Evolutionary conservation across 129 eudicot species (phyloP).

Genomic region (Tanacetum coccineum): DNA sequence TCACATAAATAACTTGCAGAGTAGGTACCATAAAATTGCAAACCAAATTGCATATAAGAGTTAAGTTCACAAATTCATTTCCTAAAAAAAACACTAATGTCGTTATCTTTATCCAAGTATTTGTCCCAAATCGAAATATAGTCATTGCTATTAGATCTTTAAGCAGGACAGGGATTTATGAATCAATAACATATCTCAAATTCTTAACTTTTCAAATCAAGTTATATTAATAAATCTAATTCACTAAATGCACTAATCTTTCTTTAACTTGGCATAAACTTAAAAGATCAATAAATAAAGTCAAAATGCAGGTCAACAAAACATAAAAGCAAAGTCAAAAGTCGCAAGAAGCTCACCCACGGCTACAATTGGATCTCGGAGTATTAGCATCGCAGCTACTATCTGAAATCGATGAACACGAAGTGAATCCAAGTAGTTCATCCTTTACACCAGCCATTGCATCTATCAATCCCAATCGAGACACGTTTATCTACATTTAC

Average conservation of each 20-base stretch:
- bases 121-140: conserved; percentile 15
- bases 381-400: conserved; percentile 56
- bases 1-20: no score
- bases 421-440: conserved; percentile 38
- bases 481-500: conserved; percentile 23
- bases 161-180: no score
- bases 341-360: conserved; percentile 38
- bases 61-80: no score
- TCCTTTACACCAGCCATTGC: conserved; percentile 43
- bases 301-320: conserved; percentile 6
- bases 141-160: not conserved
- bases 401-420: conserved; percentile 55
- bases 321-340: not conserved
- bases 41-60: no score
- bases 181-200: no score
- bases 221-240: not conserved
- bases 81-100: not conserved
- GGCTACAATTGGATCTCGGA: conserved; percentile 46
- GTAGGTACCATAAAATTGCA: no score
- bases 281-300: not conserved
- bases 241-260: not conserved
- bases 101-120: not conserved
- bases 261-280: not conserved
- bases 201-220: no score
- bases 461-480: conserved; percentile 11